Base-by-base conservation (phyloP, 2,329 filamentous ascomycete genomes). In the Colletotrichum cordylinicola region DNA sequence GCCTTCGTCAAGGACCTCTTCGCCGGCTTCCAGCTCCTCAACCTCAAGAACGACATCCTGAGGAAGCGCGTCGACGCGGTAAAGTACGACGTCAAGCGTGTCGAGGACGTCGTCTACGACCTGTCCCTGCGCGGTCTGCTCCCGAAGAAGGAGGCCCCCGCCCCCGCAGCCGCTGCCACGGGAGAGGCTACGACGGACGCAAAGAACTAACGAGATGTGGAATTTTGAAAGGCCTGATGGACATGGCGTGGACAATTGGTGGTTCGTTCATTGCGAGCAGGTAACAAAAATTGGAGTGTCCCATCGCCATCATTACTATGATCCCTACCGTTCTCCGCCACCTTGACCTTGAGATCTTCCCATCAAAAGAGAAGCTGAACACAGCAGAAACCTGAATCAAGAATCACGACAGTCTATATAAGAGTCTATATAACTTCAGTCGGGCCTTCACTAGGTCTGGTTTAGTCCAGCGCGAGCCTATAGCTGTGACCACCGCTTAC, bases 41-140 rank as follows among this genome's bases (percentile, higher is more conserved):
- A 99, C 84, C 89, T 99, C 80, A 98, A 98, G 90, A 99, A 99
- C 81, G 97, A 99, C 84, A 93, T 93, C 27, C 86, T 99, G 81
- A 91, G 97, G 75, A 95, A 96, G 87, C 91, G 95, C 77, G 95
- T 95, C 72, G 97, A 99, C 86, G 94, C 94, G 7, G 94, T 99
- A 85, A 99, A 99, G 89, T 99, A 99, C 83, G 94, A 94, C 81
- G 95, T 99, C 81, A 99, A 98, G 90, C 96, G 98, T 84, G 95
- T 98, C 15, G 97, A 99, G 88, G 97, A 98, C 82, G 96, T 99
- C 15, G 96, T 98, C 67, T 99, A 99, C 82, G 97, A 99, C 84
- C 87, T 99, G 72, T 96, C 95, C 29, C 87, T 99, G 82, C 91
- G 97, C 75, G 96, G 97, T 67, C 84, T 98, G 82, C 89, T 98